Base-by-base conservation (phyloP, 805 yeast genomes). In the Candida sanyiensis region DNA sequence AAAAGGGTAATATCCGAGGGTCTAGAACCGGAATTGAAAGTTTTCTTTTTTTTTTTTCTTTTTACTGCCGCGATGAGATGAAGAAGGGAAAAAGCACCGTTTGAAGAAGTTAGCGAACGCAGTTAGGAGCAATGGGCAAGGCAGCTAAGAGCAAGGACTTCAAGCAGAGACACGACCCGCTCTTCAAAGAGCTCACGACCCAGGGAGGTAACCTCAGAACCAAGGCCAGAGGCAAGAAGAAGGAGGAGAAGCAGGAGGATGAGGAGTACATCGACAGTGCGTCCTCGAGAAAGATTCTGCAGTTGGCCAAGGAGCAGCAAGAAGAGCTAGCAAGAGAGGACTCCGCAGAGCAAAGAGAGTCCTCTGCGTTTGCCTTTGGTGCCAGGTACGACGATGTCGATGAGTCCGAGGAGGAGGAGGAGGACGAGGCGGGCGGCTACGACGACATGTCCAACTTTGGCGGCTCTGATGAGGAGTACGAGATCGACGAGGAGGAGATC, bases 271-370 rank as follows among this genome's bases (percentile, higher is more conserved):
- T 93, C 28, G 96, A 90, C 64, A 83, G 97, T 15, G 69, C 77
- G 15, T 66, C 86, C 22, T 85, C 97, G 1, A 72, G 94, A 61
- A 86, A 77, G 63, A 89, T 93, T 60, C 68, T 93, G 49, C 85
- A 83, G 58, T 69, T 93, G 45, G 99, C 98, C 15, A 80, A 75
- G 51, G 90, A 83, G 53, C 99, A 93, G 65, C 96, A 88, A 62
- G 88, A 84, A 32, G 99, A 93, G 57, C 59, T 89, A 16, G 89
- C 77, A 38, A 78, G 69, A 34, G 95, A 85, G 54, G 83, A 77
- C 53, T 43, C 50, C 45, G 46, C 54, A 41, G 37, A 44, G 50
- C 41, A 49, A 48, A 51, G 56, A 58, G 57, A 57, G n/a, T n/a
- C n/a, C 44, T 33, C 51, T 31, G 46, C 43, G 33, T 54, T 46